phyloP scores from a whole-genome alignment of 495 filamentous ascomycete species.

The Aspergillus mulundensis region DNA sequence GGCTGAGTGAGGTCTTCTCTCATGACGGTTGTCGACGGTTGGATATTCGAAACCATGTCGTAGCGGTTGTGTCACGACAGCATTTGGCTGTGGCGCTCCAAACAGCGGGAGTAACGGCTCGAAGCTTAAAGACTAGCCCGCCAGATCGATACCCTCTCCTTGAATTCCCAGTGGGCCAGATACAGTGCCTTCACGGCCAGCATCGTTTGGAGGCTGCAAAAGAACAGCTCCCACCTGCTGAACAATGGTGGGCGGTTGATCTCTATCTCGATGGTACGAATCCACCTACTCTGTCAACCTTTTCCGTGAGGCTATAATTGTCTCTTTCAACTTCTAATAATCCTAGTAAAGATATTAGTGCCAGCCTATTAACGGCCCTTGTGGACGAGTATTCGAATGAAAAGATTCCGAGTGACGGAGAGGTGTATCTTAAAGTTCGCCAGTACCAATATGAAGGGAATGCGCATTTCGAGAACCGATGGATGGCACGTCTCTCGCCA shows the following conservation, averaged over 20 bases:
- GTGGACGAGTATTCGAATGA: conserved; percentile 36
- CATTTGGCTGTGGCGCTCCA: too few relatives aligned
- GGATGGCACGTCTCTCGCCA: conserved; percentile 16
- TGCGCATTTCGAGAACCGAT: conserved; percentile 22
- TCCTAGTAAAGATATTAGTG: background rate
- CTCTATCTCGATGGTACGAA: background rate
- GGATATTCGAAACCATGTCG: too few relatives aligned
- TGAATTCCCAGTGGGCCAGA: too few relatives aligned
- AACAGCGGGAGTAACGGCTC: too few relatives aligned
- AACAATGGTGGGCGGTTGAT: background rate
- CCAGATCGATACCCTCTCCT: too few relatives aligned
- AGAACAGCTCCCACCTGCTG: background rate
- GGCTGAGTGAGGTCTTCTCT: too few relatives aligned
- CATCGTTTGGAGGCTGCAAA: background rate
- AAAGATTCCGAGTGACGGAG: conserved; percentile 27
- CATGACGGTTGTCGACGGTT: too few relatives aligned
- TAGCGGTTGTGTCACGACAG: too few relatives aligned
- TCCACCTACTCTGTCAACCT: background rate
- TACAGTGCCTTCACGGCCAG: too few relatives aligned
- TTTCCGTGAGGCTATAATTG: background rate
- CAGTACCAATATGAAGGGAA: conserved; percentile 29
- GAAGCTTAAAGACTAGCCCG: too few relatives aligned
- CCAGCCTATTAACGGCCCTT: background rate
- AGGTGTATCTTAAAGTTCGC: conserved; percentile 39
- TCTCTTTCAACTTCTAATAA: background rate